These are phyloP conservation scores for Penicillium sclerotiorum DNA, from an alignment of 2,329 filamentous ascomycete species.

Conservation along the genomic window DNA sequence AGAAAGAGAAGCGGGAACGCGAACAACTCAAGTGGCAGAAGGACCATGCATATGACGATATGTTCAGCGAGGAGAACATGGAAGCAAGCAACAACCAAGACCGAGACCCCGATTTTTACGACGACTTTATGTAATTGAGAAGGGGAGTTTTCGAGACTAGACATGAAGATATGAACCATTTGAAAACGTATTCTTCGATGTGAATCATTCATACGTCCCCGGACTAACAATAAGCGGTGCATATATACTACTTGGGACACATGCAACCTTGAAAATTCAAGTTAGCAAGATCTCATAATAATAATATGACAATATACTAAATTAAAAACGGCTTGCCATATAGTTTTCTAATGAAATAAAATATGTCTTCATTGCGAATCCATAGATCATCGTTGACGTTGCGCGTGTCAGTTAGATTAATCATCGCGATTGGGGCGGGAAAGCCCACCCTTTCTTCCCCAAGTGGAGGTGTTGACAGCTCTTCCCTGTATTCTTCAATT, in stretches of 20 bases:
- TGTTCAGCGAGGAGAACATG: slow-evolving; percentile 83
- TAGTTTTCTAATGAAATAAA: not conserved
- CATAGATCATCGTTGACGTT: not conserved
- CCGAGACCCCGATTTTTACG: slow-evolving; percentile 70
- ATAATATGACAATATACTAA: too few relatives aligned
- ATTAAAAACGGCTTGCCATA: too few relatives aligned
- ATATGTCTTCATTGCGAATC: not conserved
- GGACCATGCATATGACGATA: slow-evolving; percentile 95
- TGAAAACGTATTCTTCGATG: too few relatives aligned
- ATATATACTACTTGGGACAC: too few relatives aligned
- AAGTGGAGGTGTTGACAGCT: slow-evolving; percentile 36
- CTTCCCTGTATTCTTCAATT: slow-evolving; percentile 12
- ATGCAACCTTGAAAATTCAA: too few relatives aligned
- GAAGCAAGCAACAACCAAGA: slow-evolving; percentile 82
- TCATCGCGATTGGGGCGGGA: slow-evolving; percentile 18
- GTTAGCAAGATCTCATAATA: too few relatives aligned
- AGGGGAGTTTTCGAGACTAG: slow-evolving; percentile 14
- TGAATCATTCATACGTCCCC: too few relatives aligned
- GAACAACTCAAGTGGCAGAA: slow-evolving; percentile 91
- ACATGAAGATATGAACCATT: slow-evolving; percentile 17
- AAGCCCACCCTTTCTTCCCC: not conserved
- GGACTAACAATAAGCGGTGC: too few relatives aligned
- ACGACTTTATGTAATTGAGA: slow-evolving; percentile 97
- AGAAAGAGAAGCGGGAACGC: slow-evolving; percentile 66
- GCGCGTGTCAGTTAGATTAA: slow-evolving; percentile 12